Percentiles rank a stretch among this genome's conserved stretches.
phyloP scores from a whole-genome alignment of 31 red algal genomes.

The Odonthalia washingtoniensis region DNA sequence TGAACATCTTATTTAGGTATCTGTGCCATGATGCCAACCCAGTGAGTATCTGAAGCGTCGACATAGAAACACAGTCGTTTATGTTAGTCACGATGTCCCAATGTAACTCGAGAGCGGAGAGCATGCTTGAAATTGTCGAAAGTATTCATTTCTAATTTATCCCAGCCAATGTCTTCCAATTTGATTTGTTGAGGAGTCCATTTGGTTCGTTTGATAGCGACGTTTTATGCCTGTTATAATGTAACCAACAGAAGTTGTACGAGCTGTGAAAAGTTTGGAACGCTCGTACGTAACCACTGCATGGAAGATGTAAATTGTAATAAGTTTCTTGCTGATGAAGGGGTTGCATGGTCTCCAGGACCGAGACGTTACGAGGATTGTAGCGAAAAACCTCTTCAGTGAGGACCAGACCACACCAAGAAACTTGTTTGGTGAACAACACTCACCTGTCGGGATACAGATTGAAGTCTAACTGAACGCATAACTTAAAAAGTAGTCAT shows the following conservation, averaged over 20 bases:
- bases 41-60: constrained; percentile 44
- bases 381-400: not conserved
- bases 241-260: not conserved
- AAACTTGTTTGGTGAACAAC: not conserved
- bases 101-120: not conserved
- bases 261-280: constrained; percentile 25
- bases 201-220: constrained; percentile 9
- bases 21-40: constrained; percentile 24
- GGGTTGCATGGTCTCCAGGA: not conserved
- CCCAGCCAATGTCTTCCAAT: constrained; percentile 13
- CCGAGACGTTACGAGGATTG: not conserved
- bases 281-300: constrained; percentile 15
- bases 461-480: not conserved
- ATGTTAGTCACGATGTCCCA: not conserved
- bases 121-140: constrained; percentile 27
- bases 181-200: not conserved
- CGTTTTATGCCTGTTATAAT: constrained; percentile 35
- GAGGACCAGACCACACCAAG: not conserved
- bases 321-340: not conserved
- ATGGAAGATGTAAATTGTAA: not conserved
- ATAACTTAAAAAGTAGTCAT: not conserved
- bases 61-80: constrained; percentile 29
- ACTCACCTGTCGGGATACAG: not conserved
- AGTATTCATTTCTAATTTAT: not conserved
- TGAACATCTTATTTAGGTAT: not conserved